phyloP scores from a whole-genome alignment of 176 grass and related monocot species.

The Neostapfia colusana region DNA sequence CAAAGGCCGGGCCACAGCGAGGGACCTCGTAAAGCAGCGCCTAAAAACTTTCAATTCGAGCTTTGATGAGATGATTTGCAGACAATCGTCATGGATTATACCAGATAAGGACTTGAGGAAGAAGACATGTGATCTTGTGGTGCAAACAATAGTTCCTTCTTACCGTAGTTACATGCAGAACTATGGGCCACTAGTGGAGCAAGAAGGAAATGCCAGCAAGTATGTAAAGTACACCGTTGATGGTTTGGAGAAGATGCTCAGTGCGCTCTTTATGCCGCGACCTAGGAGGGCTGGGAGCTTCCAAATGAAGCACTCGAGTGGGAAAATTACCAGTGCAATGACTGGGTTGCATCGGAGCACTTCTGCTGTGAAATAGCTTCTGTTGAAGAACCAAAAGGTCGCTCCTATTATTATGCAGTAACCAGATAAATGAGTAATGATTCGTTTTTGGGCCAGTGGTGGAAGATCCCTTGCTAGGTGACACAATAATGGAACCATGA shows the following conservation, averaged over 20 bases:
- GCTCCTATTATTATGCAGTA: slow-evolving; percentile 21
- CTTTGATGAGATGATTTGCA: slow-evolving; percentile 82
- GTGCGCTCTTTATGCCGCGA: slow-evolving; percentile 53
- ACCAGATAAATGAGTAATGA: background rate
- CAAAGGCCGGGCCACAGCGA: slow-evolving; percentile 72
- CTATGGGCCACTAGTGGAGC: slow-evolving; percentile 89
- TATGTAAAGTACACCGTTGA: slow-evolving; percentile 86
- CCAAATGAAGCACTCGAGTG: slow-evolving; percentile 66
- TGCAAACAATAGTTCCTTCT: slow-evolving; percentile 74
- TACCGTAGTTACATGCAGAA: slow-evolving; percentile 98
- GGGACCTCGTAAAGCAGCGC: slow-evolving; percentile 87
- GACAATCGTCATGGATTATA: slow-evolving; percentile 79
- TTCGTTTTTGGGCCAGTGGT: slow-evolving; percentile 8
- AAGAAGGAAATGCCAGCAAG: slow-evolving; percentile 67
- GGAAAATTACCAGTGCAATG: slow-evolving; percentile 52
- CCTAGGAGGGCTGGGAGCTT: slow-evolving; percentile 67
- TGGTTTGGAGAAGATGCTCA: slow-evolving; percentile 76
- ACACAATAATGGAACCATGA: slow-evolving; percentile 25
- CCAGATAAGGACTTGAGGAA: slow-evolving; percentile 75
- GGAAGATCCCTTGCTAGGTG: slow-evolving; percentile 7
- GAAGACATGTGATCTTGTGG: slow-evolving; percentile 64
- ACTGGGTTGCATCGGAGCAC: slow-evolving; percentile 61
- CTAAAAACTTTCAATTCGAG: slow-evolving; percentile 83
- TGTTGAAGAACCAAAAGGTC: slow-evolving; percentile 9
- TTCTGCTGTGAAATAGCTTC: slow-evolving; percentile 67